Percentiles rank a stretch among this genome's conserved stretches.
These are phyloP conservation scores for Didymella pomorum DNA, from an alignment of 2,329 filamentous ascomycete species.

Conservation along the genomic window DNA sequence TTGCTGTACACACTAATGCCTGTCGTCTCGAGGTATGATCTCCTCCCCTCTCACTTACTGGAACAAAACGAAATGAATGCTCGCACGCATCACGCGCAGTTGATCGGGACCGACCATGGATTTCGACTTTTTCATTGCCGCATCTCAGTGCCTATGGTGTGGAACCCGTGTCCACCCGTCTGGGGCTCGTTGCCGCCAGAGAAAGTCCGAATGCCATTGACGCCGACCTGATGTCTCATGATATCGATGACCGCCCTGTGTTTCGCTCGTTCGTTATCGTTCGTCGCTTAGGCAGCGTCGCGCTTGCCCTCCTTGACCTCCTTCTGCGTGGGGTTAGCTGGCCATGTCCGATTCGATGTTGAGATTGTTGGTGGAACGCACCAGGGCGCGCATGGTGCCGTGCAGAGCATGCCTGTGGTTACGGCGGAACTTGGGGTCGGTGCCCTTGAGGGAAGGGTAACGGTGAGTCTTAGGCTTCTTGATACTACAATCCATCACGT, in stretches of 20 bases:
- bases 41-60: conserved; percentile 24
- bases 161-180: conserved; percentile 42
- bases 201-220: conserved; percentile 53
- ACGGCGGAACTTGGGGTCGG: conserved; percentile 99
- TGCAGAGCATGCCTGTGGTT: conserved; percentile 99
- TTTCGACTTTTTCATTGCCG: conserved; percentile 51
- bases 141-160: conserved; percentile 48
- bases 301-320: conserved; percentile 97
- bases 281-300: conserved; percentile 74
- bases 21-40: conserved; percentile 37
- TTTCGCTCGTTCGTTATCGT: conserved; percentile 43
- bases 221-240: conserved; percentile 53
- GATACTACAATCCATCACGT: conserved; percentile 70
- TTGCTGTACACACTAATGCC: conserved; percentile 79
- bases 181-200: conserved; percentile 48
- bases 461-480: conserved; percentile 99
- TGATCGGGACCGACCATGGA: conserved; percentile 34
- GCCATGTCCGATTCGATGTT: conserved; percentile 1
- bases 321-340: conserved; percentile 70
- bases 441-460: conserved; percentile 98
- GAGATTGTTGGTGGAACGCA: conserved; percentile 60
- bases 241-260: conserved; percentile 49
- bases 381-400: conserved; percentile 97
- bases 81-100: conserved; percentile 37
- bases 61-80: conserved; percentile 18